A percentile compares a stretch with the other conserved stretches of the same genome.
These are phyloP conservation scores for Suillus clintonianus DNA, from an alignment of 768 basidiomycete species.

Conservation along the genomic window DNA sequence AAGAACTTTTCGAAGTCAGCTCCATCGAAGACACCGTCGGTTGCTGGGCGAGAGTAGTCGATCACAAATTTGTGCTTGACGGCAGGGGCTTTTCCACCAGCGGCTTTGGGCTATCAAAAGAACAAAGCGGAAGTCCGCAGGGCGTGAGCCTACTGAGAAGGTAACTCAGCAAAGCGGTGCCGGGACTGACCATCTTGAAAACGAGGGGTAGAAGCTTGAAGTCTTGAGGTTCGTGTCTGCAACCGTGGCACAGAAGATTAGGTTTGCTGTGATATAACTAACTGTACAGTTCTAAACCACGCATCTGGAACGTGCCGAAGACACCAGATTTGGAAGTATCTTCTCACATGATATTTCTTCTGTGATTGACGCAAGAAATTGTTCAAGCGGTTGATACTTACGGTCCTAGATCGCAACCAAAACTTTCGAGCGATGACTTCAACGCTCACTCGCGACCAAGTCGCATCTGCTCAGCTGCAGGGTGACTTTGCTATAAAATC, in stretches of 20 bases:
- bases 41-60: slow-evolving; percentile 84
- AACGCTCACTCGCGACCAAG: slow-evolving; percentile 60
- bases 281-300: slow-evolving; percentile 53
- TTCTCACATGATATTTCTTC: slow-evolving; percentile 22
- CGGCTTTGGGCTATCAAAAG: slow-evolving; percentile 55
- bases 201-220: slow-evolving; percentile 30
- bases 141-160: slow-evolving; percentile 90
- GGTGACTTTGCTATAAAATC: slow-evolving; percentile 85
- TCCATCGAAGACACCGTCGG: slow-evolving; percentile 61
- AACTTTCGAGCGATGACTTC: slow-evolving; percentile 8
- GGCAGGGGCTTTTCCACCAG: slow-evolving; percentile 51
- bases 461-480: slow-evolving; percentile 71
- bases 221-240: slow-evolving; percentile 16
- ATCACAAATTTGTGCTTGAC: slow-evolving; percentile 79
- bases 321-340: neutral
- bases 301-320: slow-evolving; percentile 8
- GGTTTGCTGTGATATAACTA: slow-evolving; percentile 30
- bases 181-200: slow-evolving; percentile 71
- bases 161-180: slow-evolving; percentile 84
- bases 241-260: slow-evolving; percentile 1
- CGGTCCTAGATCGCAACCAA: neutral
- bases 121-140: slow-evolving; percentile 31
- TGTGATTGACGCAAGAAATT: neutral
- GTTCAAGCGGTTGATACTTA: neutral
- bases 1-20: slow-evolving; percentile 84